Evolutionary conservation across 176 grass and related monocot species (phyloP).

Genomic region (Ampelocalamus luodianensis): DNA sequence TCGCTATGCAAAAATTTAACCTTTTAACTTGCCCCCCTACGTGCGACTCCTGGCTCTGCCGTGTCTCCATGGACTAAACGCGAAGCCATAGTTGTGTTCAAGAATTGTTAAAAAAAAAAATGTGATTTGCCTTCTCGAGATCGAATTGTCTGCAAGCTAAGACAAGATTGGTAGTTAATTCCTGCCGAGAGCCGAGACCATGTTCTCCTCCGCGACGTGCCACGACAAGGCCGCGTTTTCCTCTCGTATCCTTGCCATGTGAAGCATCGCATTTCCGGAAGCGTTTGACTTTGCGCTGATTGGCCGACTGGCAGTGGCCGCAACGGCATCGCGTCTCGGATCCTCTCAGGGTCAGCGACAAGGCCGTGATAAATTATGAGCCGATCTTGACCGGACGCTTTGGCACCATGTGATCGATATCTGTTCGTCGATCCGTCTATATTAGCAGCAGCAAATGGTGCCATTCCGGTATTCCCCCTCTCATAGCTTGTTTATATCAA

Average conservation of each 20-base stretch:
- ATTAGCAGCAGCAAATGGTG: neutral
- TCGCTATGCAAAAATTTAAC: no score
- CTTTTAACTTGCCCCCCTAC: no score
- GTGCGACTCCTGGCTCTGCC: no score
- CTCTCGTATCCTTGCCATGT: neutral
- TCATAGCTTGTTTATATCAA: neutral
- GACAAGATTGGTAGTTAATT: constrained; percentile 6
- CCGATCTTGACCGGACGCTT: constrained; percentile 6
- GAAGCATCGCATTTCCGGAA: neutral
- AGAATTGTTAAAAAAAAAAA: neutral
- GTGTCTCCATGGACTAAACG: neutral
- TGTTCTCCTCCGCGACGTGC: no score
- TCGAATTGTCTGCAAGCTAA: constrained; percentile 33
- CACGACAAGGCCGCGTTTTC: constrained; percentile 17
- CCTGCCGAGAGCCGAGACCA: no score
- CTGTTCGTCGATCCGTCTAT: constrained; percentile 11
- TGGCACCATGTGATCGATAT: constrained; percentile 28
- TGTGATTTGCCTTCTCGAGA: constrained; percentile 47
- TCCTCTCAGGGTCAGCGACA: constrained; percentile 53
- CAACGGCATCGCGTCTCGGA: constrained; percentile 28
- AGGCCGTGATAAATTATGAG: neutral
- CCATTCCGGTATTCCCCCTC: neutral
- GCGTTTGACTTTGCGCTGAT: constrained; percentile 48
- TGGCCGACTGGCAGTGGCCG: constrained; percentile 17
- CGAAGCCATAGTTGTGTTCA: neutral